phyloP scores from a whole-genome alignment of 129 eudicot species.

The Escallonia rubra region DNA sequence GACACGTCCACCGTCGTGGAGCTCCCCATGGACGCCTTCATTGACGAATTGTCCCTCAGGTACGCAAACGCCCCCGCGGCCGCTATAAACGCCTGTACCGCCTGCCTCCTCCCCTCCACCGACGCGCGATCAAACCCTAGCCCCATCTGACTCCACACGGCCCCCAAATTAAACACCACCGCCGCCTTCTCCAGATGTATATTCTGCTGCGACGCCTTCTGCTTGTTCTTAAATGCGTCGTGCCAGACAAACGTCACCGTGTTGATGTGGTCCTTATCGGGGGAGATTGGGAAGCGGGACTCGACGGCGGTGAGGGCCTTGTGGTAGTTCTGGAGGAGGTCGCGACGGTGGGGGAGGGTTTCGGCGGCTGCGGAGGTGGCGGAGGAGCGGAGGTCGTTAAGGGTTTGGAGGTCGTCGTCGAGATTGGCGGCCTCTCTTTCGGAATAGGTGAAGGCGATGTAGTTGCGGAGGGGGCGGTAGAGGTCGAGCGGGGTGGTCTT shows the following conservation, averaged over 20 bases:
- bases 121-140: constrained; percentile 57
- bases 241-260: constrained; percentile 74
- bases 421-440: constrained; percentile 93
- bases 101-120: constrained; percentile 81
- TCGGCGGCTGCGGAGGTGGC: constrained; percentile 50
- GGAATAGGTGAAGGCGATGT: constrained; percentile 76
- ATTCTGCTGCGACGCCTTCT: constrained; percentile 74
- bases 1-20: constrained; percentile 70
- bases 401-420: constrained; percentile 89
- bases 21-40: constrained; percentile 72
- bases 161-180: constrained; percentile 81
- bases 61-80: constrained; percentile 90
- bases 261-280: constrained; percentile 73
- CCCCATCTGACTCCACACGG: constrained; percentile 90
- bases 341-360: constrained; percentile 74
- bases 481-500: constrained; percentile 66
- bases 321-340: constrained; percentile 62
- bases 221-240: constrained; percentile 75
- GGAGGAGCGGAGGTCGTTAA: constrained; percentile 60
- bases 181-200: constrained; percentile 93
- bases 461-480: constrained; percentile 93
- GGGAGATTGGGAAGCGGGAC: constrained; percentile 83
- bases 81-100: constrained; percentile 69
- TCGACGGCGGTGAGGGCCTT: constrained; percentile 76
- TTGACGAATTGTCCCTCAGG: constrained; percentile 75